phyloP scores from a whole-genome alignment of 495 filamentous ascomycete species.

The Penicillium lividum region DNA sequence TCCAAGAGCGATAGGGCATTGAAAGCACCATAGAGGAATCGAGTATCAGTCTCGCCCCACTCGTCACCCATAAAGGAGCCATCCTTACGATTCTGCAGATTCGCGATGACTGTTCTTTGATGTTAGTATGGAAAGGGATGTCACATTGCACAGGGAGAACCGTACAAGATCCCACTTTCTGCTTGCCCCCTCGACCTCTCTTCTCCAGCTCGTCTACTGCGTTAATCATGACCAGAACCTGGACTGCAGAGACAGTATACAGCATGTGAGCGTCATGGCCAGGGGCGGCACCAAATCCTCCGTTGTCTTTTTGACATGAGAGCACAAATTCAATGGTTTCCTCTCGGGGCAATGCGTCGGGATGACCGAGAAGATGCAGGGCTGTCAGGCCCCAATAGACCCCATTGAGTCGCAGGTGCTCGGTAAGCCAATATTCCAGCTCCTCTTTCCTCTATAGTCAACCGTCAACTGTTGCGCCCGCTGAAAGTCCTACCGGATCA shows the following conservation, averaged over 20 bases:
- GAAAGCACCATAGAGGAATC: constrained; percentile 87
- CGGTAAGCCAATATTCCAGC: constrained; percentile 95
- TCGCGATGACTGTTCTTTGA: constrained; percentile 67
- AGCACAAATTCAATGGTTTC: constrained; percentile 89
- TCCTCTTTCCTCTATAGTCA: constrained; percentile 76
- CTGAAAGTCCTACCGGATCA: constrained; percentile 5
- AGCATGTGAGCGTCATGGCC: constrained; percentile 95
- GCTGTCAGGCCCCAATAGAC: constrained; percentile 95
- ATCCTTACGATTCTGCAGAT: constrained; percentile 73
- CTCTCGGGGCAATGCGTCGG: constrained; percentile 75
- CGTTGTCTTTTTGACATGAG: constrained; percentile 82
- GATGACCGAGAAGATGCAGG: constrained; percentile 78
- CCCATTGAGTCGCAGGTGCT: constrained; percentile 91
- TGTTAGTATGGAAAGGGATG: constrained; percentile 16
- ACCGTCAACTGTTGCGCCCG: constrained; percentile 32
- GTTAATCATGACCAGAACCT: constrained; percentile 82
- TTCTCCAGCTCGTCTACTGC: constrained; percentile 79
- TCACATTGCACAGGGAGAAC: constrained; percentile 15
- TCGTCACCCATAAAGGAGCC: constrained; percentile 91
- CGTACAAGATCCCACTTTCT: constrained; percentile 73
- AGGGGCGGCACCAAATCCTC: constrained; percentile 91
- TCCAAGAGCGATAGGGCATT: constrained; percentile 82
- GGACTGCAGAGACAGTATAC: constrained; percentile 89
- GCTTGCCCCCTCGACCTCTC: constrained; percentile 63
- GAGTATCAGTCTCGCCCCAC: constrained; percentile 94